Evolutionary conservation across 352 stramenopile genomes (phyloP).

Genomic region (Phytophthora pinifolia): DNA sequence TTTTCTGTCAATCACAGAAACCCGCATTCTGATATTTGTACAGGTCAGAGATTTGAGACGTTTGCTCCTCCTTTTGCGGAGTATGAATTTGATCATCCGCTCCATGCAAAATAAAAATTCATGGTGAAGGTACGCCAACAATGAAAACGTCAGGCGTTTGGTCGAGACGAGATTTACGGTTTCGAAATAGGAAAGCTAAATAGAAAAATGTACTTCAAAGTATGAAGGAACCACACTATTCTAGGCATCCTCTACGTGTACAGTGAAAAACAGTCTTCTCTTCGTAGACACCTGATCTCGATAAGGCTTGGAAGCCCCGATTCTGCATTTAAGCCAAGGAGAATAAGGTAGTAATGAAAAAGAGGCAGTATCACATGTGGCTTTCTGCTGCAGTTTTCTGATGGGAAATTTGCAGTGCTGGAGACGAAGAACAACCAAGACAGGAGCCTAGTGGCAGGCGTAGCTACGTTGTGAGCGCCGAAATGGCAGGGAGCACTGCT

Average conservation of each 20-base stretch:
- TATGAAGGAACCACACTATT: background rate
- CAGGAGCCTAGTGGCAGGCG: constrained; percentile 6
- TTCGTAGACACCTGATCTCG: constrained; percentile 2
- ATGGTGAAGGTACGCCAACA: too few relatives aligned
- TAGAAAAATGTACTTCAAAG: too few relatives aligned
- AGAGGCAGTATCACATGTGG: constrained; percentile 2
- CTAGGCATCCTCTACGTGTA: background rate
- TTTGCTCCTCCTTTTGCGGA: too few relatives aligned
- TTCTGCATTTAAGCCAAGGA: background rate
- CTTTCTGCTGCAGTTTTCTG: background rate
- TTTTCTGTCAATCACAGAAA: too few relatives aligned
- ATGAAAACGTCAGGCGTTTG: too few relatives aligned
- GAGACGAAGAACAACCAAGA: constrained; percentile 5
- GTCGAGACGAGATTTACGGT: too few relatives aligned
- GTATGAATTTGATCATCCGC: too few relatives aligned
- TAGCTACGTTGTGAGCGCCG: constrained; percentile 7
- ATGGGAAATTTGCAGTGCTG: constrained; percentile 4
- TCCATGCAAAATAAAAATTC: too few relatives aligned
- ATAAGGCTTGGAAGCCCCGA: constrained; percentile 24
- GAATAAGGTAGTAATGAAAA: constrained; percentile 14
- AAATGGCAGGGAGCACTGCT: constrained; percentile 28
- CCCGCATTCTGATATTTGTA: too few relatives aligned
- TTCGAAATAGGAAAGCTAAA: too few relatives aligned
- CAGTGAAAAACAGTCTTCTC: background rate
- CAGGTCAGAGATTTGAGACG: too few relatives aligned